phyloP scores from a whole-genome alignment of 345 rosid genomes.

The Carallia brachiata region DNA sequence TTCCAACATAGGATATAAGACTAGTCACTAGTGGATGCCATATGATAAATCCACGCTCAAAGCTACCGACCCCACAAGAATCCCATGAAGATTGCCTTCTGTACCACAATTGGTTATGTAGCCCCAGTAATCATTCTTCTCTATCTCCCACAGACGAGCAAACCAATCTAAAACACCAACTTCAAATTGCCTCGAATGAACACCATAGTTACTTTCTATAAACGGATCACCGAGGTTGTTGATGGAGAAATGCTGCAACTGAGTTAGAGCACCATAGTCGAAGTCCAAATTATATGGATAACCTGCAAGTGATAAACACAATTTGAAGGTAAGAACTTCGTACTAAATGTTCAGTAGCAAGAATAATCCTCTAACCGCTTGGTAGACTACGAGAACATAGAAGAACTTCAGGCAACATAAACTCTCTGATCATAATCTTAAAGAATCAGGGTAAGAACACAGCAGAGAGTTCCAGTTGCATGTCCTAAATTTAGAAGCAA shows the following conservation, averaged over 20 bases:
- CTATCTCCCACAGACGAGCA: slow-evolving; percentile 98
- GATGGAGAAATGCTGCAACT: slow-evolving; percentile 91
- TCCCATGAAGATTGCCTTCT: slow-evolving; percentile 99
- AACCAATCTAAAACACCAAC: slow-evolving; percentile 99
- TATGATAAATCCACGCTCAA: neutral
- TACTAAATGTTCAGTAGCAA: neutral
- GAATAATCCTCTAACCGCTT: slow-evolving; percentile 1
- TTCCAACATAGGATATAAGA: neutral
- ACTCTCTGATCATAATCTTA: too few relatives aligned
- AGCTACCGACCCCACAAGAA: slow-evolving; percentile 73
- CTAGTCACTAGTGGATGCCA: neutral
- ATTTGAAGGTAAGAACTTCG: neutral
- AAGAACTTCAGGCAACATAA: too few relatives aligned
- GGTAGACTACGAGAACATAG: neutral
- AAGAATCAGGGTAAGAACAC: too few relatives aligned
- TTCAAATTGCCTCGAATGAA: slow-evolving; percentile 95
- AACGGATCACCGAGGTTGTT: slow-evolving; percentile 97
- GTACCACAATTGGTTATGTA: slow-evolving; percentile 97
- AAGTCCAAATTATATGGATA: slow-evolving; percentile 96
- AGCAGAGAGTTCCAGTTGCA: too few relatives aligned
- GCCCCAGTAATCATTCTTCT: slow-evolving; percentile 92
- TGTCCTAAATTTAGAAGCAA: too few relatives aligned
- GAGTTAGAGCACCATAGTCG: slow-evolving; percentile 87
- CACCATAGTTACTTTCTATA: slow-evolving; percentile 95
- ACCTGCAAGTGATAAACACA: slow-evolving; percentile 43